These are phyloP conservation scores for Pochonia chlamydosporia DNA, from an alignment of 2,329 filamentous ascomycete species.

Conservation along the genomic window DNA sequence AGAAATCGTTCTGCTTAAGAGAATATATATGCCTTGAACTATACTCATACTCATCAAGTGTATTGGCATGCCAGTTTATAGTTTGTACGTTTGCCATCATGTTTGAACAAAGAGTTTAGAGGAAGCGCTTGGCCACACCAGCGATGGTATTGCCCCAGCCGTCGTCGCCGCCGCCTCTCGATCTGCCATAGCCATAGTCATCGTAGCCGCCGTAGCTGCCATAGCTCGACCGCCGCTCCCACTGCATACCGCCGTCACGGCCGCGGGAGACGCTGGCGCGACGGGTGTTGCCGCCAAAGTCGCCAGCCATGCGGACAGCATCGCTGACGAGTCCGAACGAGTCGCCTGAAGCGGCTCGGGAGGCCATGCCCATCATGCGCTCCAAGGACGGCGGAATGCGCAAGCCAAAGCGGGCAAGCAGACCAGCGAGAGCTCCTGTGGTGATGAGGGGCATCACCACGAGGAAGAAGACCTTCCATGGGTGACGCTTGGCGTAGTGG, in stretches of 20 bases:
- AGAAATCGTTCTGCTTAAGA: too few species aligned
- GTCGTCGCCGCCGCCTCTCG: conserved; percentile 17
- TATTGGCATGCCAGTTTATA: too few species aligned
- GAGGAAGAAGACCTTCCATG: conserved; percentile 79
- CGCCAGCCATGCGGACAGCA: conserved; percentile 47
- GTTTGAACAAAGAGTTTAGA: conserved; percentile 18
- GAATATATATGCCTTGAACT: background rate
- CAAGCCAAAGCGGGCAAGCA: conserved; percentile 75
- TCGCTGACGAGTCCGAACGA: conserved; percentile 46
- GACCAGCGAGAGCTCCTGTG: conserved; percentile 71
- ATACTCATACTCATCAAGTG: background rate
- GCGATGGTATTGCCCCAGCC: conserved; percentile 30
- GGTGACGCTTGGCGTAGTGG: conserved; percentile 76
- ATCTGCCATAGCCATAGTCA: background rate
- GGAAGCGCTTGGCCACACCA: conserved; percentile 37
- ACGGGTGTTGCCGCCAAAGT: conserved; percentile 16
- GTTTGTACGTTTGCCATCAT: background rate
- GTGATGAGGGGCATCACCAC: conserved; percentile 84
- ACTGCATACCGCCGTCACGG: conserved; percentile 28
- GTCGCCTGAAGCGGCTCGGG: conserved; percentile 41
- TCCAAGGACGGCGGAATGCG: conserved; percentile 61
- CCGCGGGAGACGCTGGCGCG: conserved; percentile 26
- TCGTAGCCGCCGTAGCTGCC: conserved; percentile 2
- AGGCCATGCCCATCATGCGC: conserved; percentile 50
- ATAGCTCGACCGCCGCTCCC: conserved; percentile 33